These are phyloP conservation scores for Paramecium tetraurelia DNA, from an alignment of 73 alveolate species.

Conservation along the genomic window DNA sequence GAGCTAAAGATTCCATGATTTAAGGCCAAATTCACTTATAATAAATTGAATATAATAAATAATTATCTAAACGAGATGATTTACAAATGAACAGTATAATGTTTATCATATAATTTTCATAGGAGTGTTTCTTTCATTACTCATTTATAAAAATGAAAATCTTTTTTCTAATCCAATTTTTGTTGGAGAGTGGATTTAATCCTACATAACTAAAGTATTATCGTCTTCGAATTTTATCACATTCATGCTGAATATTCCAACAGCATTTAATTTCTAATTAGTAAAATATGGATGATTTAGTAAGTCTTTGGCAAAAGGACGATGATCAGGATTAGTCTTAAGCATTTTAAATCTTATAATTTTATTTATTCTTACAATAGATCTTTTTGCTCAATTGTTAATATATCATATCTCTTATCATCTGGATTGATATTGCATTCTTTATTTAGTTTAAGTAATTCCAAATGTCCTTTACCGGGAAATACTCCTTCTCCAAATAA, in stretches of 20 bases:
- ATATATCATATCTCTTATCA: not conserved
- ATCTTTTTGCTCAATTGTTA: not conserved
- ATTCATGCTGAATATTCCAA: not conserved
- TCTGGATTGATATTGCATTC: constrained; percentile 31
- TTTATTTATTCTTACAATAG: not conserved
- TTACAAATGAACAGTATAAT: not conserved
- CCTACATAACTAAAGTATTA: not conserved
- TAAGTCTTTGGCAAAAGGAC: not conserved
- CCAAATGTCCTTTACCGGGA: constrained; percentile 36
- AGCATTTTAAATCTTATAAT: not conserved
- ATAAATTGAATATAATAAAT: not conserved
- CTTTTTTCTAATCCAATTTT: not conserved
- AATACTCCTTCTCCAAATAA: constrained; percentile 22
- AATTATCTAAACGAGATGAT: not conserved
- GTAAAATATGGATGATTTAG: not conserved
- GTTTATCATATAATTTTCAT: not conserved
- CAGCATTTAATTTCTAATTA: not conserved
- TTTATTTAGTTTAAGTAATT: not conserved
- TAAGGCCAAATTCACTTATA: not conserved
- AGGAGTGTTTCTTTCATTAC: not conserved
- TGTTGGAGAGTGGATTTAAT: not conserved
- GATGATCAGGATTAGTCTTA: not conserved
- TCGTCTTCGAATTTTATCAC: not conserved
- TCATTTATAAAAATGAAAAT: not conserved
- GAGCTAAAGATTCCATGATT: not conserved